These are phyloP conservation scores for Claviceps purpurea DNA, from an alignment of 2,329 filamentous ascomycete species.

Conservation along the genomic window DNA sequence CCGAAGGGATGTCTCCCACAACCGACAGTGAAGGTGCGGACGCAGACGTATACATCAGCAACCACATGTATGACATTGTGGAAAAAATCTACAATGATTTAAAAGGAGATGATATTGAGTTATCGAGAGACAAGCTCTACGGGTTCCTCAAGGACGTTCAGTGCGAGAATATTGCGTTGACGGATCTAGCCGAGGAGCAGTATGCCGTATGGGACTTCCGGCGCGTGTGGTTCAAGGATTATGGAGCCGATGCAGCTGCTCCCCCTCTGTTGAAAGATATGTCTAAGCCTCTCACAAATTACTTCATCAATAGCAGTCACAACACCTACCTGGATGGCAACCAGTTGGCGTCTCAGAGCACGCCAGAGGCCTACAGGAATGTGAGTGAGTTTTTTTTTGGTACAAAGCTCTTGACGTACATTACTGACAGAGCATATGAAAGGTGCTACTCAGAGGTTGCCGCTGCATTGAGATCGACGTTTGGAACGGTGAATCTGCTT, in stretches of 20 bases:
- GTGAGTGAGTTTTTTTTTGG: constrained; percentile 30
- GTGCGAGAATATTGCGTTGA: constrained; percentile 23
- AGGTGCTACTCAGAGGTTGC: constrained; percentile 65
- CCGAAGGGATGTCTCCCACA: constrained; percentile 14
- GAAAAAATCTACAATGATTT: constrained; percentile 33
- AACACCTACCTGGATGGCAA: constrained; percentile 88
- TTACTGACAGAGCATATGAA: neutral
- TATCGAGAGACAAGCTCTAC: constrained; percentile 26
- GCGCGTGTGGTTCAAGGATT: constrained; percentile 30
- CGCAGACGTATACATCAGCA: constrained; percentile 29
- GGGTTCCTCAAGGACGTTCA: constrained; percentile 38
- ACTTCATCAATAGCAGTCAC: constrained; percentile 90
- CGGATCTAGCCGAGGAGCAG: constrained; percentile 22
- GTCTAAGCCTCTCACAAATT: constrained; percentile 63
- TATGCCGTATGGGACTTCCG: constrained; percentile 38
- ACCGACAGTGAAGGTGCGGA: constrained; percentile 10
- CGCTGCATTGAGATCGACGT: constrained; percentile 92
- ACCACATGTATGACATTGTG: constrained; percentile 35
- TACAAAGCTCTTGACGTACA: neutral
- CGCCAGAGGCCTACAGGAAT: constrained; percentile 63
- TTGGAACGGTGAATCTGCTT: constrained; percentile 57
- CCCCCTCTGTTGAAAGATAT: constrained; percentile 41
- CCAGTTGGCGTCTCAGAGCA: constrained; percentile 66
- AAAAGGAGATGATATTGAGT: constrained; percentile 18
- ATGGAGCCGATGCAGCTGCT: constrained; percentile 29